phyloP scores from a whole-genome alignment of 768 basidiomycete genomes.

The Tricholoma matsutake region DNA sequence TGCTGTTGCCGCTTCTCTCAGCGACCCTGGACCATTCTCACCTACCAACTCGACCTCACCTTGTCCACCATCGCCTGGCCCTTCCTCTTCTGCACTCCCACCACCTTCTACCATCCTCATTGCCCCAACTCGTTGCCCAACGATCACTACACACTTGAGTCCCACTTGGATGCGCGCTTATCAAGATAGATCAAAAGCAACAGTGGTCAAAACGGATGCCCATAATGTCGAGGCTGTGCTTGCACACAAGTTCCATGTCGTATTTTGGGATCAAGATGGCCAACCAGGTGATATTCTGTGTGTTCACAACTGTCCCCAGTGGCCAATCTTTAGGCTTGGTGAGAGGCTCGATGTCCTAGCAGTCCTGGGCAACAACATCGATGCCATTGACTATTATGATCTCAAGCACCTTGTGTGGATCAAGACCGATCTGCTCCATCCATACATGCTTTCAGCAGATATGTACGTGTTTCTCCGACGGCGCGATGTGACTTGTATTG shows the following conservation, averaged over 20 bases:
- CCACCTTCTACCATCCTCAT: too few species aligned
- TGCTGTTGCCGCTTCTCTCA: too few species aligned
- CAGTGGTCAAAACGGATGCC: not conserved
- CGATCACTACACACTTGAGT: not conserved
- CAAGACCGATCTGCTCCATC: not conserved
- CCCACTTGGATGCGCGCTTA: not conserved
- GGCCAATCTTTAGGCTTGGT: not conserved
- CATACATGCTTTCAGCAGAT: not conserved
- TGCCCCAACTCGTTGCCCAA: not conserved
- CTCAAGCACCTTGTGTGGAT: not conserved
- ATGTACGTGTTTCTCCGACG: not conserved
- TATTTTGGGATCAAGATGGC: not conserved
- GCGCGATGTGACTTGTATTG: not conserved
- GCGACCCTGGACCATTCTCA: too few species aligned
- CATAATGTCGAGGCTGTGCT: not conserved
- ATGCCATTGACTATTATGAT: too few species aligned
- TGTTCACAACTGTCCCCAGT: constrained; percentile 1
- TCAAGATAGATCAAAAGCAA: not conserved
- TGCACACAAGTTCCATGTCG: not conserved
- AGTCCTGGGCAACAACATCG: not conserved
- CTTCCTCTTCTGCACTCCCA: too few species aligned
- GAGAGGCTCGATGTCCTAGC: not conserved
- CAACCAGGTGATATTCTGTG: too few species aligned
- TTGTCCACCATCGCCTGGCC: too few species aligned
- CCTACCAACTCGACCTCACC: too few species aligned